phyloP scores from a whole-genome alignment of 2,329 filamentous ascomycete species.

The Fusarium metavorans region DNA sequence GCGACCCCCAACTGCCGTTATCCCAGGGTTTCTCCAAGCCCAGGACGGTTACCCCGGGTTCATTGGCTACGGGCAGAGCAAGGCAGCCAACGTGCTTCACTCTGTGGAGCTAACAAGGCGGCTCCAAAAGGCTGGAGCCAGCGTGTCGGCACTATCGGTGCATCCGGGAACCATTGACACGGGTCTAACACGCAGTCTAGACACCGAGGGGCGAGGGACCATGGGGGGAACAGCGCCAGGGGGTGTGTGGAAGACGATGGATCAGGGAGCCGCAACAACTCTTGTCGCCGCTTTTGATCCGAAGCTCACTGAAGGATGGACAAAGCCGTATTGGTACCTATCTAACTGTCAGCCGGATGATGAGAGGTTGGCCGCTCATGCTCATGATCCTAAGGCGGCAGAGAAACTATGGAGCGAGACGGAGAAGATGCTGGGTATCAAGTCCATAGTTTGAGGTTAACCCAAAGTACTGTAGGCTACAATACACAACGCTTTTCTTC shows the following conservation, averaged over 20 bases:
- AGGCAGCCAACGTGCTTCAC: conserved; percentile 47
- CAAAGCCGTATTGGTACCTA: conserved; percentile 12
- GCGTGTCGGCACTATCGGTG: conserved; percentile 19
- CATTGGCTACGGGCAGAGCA: conserved; percentile 45
- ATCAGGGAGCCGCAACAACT: conserved; percentile 31
- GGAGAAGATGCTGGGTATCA: conserved; percentile 16
- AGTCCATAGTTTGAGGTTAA: background rate
- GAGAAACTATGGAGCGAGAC: conserved; percentile 32
- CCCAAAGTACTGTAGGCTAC: rapidly evolving
- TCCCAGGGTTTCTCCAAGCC: conserved; percentile 8
- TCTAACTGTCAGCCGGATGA: conserved; percentile 26
- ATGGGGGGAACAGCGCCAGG: conserved; percentile 13
- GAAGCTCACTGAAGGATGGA: background rate
- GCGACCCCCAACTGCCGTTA: conserved; percentile 1
- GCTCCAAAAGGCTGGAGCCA: background rate
- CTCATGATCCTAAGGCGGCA: conserved; percentile 5
- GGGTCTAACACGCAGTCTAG: conserved; percentile 8
- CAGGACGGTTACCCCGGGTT: conserved; percentile 35
- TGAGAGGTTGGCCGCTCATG: conserved; percentile 15
- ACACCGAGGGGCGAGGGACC: conserved; percentile 12
- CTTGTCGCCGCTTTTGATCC: conserved; percentile 36
- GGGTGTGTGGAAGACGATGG: conserved; percentile 20
- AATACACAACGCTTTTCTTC: background rate
- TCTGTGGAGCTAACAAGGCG: conserved; percentile 24
- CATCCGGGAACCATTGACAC: conserved; percentile 36